Evolutionary conservation across 306 rosid species (phyloP), one percentile per base, ranked within the genome.

Genomic region (Sesbania bispinosa): DNA sequence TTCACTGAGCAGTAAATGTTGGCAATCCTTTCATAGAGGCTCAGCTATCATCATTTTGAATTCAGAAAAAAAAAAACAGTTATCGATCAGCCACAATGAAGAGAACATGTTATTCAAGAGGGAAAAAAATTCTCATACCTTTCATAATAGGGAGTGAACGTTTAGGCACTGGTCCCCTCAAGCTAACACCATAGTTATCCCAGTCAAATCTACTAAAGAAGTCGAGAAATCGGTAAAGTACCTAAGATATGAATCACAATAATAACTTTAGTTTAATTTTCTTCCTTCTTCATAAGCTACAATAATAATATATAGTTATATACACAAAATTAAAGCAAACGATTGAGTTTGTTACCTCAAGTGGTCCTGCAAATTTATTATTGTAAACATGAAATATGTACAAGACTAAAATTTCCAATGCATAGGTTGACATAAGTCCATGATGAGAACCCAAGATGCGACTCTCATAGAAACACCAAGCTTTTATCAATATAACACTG

Each of bases 381-480:
- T 61, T 85, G 80, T 84, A 88, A 32, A 90, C 80, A 21, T 85
- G 86, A 80, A 93, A 93, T 48, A 90, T 76, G 82, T 93, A 90
- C 11, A 90, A 77, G 77, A 93, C 93, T 78, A 93, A 85, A 24
- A 86, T 74, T 84, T 93, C 97, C 84, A 93, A 74, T 3, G 90
- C 98, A 48, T 88, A 93, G 59, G 97, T 84, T 48, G 98, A 90
- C 65, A 93, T 71, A 26, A 93, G 93, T 67, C 98, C 93, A 74
- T 86, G 84, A 26, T 88, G 89, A 71, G 98, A 96, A 11, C 98
- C 97, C 55, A 93, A 71, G 77, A 90, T 81, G 50, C 93, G 96
- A 52, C 98, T 87, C 77, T 93, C 97, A 52, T 90, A n/a, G 77
- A 73, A 90, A 77, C 97, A 90, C 98, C 98, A 93, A n/a, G 97